These are phyloP conservation scores for Pholiota conissans DNA, from an alignment of 768 basidiomycete genomes.

Conservation along the genomic window DNA sequence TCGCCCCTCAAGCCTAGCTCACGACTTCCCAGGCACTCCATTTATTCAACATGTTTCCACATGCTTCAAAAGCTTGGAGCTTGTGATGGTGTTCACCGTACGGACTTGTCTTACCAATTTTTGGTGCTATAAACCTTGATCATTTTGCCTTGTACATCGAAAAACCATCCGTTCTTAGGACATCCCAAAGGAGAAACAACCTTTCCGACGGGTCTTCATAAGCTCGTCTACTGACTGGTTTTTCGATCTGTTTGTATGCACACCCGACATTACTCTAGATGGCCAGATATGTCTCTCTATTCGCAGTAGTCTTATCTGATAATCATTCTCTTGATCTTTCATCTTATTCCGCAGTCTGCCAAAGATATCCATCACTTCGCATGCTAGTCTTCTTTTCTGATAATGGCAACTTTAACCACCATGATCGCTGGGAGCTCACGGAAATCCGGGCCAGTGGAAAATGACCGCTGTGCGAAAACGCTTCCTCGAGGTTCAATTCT, in stretches of 20 bases:
- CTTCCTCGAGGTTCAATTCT: not conserved
- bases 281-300: not conserved
- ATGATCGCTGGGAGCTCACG: not conserved
- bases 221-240: not conserved
- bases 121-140: not conserved
- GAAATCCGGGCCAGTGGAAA: not conserved
- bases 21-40: not conserved
- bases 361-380: not conserved
- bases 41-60: not conserved
- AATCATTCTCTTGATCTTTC: not conserved
- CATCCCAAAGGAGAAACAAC: not conserved
- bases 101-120: no score
- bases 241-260: not conserved
- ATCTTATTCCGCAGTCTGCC: not conserved
- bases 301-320: not conserved
- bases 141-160: not conserved
- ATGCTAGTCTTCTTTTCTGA: not conserved
- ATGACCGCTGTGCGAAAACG: not conserved
- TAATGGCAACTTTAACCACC: not conserved
- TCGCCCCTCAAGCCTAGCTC: not conserved
- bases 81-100: not conserved
- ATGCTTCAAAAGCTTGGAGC: not conserved
- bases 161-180: not conserved
- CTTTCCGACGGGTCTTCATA: not conserved
- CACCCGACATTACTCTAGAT: not conserved